Conservation (phyloP, 306 rosid species). For the Prunus kanzakura region DNA sequence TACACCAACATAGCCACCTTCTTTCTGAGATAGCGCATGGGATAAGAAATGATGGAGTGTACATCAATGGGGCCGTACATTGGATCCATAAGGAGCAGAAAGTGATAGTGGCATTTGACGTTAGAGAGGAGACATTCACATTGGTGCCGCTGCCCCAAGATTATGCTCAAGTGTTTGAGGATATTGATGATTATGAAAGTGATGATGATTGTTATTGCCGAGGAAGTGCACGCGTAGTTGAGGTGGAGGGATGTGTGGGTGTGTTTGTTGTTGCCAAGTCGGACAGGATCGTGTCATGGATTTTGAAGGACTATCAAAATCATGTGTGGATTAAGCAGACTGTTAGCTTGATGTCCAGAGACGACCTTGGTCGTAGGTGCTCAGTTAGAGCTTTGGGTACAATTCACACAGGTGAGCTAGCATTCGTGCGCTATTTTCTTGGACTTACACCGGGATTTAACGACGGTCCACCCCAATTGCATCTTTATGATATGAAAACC, state of each 20-base stretch:
- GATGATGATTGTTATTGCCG: no score
- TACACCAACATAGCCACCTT: not conserved
- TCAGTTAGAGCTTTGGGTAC: not conserved
- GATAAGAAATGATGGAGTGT: no score
- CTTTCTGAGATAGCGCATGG: no score
- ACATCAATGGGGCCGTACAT: not conserved
- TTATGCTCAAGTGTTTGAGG: not conserved
- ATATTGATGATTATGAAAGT: no score
- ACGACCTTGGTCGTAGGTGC: not conserved
- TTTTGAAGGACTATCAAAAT: not conserved
- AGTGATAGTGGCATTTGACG: not conserved
- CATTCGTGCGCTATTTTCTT: not conserved
- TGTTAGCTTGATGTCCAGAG: not conserved
- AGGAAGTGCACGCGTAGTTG: not conserved
- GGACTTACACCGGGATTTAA: not conserved
- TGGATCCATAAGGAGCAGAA: not conserved
- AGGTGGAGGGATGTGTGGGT: constrained; percentile 4
- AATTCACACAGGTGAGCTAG: not conserved
- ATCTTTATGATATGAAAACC: not conserved
- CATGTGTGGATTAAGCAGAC: not conserved
- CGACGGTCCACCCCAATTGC: not conserved
- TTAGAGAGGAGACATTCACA: not conserved
- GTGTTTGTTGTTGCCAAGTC: not conserved
- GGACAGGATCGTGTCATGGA: not conserved
- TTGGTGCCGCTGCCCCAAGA: not conserved